Percentiles rank a stretch among this genome's conserved stretches.
These are phyloP conservation scores for Backusella macrospora DNA, from an alignment of 192 early-diverging fungal species.

Conservation along the genomic window DNA sequence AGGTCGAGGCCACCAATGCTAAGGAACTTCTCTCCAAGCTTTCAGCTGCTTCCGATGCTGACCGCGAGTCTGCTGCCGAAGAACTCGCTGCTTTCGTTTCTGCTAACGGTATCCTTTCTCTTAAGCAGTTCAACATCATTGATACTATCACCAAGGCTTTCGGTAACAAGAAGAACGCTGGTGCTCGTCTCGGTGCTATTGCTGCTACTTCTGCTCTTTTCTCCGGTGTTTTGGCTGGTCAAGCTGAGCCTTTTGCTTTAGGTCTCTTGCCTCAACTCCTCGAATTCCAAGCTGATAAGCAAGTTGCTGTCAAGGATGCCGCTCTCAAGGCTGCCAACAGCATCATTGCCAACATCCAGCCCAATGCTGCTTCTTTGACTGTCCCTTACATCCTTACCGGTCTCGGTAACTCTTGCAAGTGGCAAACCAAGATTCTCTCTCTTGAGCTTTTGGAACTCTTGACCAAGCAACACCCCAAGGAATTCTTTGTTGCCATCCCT, in stretches of 20 bases:
- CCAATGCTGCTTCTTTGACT: conserved; percentile 52
- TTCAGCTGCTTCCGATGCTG: conserved; percentile 35
- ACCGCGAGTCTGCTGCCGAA: conserved; percentile 33
- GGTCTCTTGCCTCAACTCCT: conserved; percentile 64
- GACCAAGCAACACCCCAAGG: conserved; percentile 47
- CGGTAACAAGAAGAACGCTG: conserved; percentile 70
- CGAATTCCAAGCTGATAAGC: conserved; percentile 62
- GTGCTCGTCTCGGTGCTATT: conserved; percentile 65
- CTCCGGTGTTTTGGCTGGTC: conserved; percentile 44
- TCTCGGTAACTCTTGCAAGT: conserved; percentile 75
- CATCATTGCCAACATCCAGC: conserved; percentile 46
- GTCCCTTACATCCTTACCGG: conserved; percentile 68
- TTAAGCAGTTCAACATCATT: conserved; percentile 62
- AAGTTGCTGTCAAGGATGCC: conserved; percentile 44
- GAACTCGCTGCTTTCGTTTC: conserved; percentile 35
- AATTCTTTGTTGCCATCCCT: conserved; percentile 55
- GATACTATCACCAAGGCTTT: conserved; percentile 60
- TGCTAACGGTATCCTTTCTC: conserved; percentile 63
- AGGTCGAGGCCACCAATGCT: conserved; percentile 28
- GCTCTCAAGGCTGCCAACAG: conserved; percentile 50
- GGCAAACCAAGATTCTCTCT: conserved; percentile 68
- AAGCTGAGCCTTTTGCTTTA: conserved; percentile 70
- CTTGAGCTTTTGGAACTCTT: conserved; percentile 49
- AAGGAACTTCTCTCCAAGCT: conserved; percentile 36
- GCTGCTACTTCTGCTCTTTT: conserved; percentile 62